Percentiles rank a stretch among this genome's conserved stretches.
Evolutionary conservation across 306 rosid species (phyloP).

Genomic region (Chamaecrista fasciculata): DNA sequence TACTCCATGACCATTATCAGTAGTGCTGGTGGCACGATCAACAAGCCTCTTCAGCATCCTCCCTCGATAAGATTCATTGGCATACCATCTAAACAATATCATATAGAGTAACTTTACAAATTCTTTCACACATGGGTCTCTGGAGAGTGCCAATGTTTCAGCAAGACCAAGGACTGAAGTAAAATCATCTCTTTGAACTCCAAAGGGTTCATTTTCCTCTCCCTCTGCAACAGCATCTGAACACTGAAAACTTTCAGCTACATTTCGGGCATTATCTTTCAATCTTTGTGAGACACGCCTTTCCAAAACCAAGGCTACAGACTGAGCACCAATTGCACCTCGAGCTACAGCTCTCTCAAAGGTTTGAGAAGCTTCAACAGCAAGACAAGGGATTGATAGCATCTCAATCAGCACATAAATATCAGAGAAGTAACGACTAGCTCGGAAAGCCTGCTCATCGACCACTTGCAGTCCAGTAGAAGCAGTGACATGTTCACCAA

Average conservation of each 20-base stretch:
- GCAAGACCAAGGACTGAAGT: constrained; percentile 94
- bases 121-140: constrained; percentile 71
- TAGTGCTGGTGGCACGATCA: constrained; percentile 72
- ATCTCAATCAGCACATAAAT: constrained; percentile 82
- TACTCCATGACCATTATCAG: constrained; percentile 64
- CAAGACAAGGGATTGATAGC: constrained; percentile 95
- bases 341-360: constrained; percentile 97
- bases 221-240: constrained; percentile 59
- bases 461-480: constrained; percentile 59
- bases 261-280: constrained; percentile 46
- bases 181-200: constrained; percentile 78
- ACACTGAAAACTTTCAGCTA: constrained; percentile 57
- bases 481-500: constrained; percentile 62
- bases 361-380: constrained; percentile 92
- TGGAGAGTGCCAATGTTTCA: constrained; percentile 86
- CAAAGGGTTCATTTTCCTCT: constrained; percentile 67
- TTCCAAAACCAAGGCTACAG: constrained; percentile 88
- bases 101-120: constrained; percentile 84
- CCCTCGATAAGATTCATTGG: constrained; percentile 73
- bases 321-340: constrained; percentile 79
- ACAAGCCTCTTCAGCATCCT: constrained; percentile 90
- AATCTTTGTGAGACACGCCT: constrained; percentile 80
- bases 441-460: constrained; percentile 71
- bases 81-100: constrained; percentile 88
- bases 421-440: constrained; percentile 76